These are phyloP conservation scores for Cryptococcus sp. DNA, from an alignment of 1,284 basidiomycete genomes.

Conservation along the genomic window DNA sequence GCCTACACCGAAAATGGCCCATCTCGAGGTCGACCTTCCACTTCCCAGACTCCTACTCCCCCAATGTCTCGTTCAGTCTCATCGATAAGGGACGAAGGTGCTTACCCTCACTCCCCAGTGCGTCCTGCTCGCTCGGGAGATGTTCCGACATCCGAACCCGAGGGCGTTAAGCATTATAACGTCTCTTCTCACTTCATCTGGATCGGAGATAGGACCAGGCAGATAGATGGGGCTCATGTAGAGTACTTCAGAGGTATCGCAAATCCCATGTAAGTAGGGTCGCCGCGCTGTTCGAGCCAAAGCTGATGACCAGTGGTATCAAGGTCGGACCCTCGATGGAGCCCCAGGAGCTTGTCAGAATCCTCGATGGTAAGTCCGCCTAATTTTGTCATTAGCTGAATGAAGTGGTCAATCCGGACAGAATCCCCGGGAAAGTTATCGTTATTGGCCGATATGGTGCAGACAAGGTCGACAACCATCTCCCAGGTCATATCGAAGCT, in stretches of 20 bases:
- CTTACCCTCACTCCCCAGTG: slow-evolving; percentile 25
- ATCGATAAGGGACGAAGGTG: slow-evolving; percentile 6
- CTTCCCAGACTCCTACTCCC: slow-evolving; percentile 22
- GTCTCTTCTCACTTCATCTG: slow-evolving; percentile 86
- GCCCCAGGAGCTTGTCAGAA: slow-evolving; percentile 68
- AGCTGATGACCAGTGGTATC: slow-evolving; percentile 57
- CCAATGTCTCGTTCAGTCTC: slow-evolving; percentile 26
- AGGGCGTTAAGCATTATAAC: slow-evolving; percentile 38
- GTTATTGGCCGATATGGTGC: slow-evolving; percentile 93
- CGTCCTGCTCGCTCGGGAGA: slow-evolving; percentile 12
- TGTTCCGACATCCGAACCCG: background rate
- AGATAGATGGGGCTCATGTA: slow-evolving; percentile 86
- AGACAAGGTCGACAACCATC: slow-evolving; percentile 66
- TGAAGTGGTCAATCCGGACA: slow-evolving; percentile 76
- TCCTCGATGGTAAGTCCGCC: slow-evolving; percentile 66
- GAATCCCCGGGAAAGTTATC: slow-evolving; percentile 77
- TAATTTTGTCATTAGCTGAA: background rate
- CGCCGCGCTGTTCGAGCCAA: too few relatives aligned
- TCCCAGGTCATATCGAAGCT: slow-evolving; percentile 76
- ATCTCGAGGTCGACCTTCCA: slow-evolving; percentile 5
- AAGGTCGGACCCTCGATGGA: slow-evolving; percentile 91
- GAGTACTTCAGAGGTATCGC: slow-evolving; percentile 93
- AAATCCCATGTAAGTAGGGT: slow-evolving; percentile 67
- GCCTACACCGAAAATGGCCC: slow-evolving; percentile 14
- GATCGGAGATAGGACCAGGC: slow-evolving; percentile 96